phyloP scores from a whole-genome alignment of 345 rosid species.

The Hypericum perforatum region DNA sequence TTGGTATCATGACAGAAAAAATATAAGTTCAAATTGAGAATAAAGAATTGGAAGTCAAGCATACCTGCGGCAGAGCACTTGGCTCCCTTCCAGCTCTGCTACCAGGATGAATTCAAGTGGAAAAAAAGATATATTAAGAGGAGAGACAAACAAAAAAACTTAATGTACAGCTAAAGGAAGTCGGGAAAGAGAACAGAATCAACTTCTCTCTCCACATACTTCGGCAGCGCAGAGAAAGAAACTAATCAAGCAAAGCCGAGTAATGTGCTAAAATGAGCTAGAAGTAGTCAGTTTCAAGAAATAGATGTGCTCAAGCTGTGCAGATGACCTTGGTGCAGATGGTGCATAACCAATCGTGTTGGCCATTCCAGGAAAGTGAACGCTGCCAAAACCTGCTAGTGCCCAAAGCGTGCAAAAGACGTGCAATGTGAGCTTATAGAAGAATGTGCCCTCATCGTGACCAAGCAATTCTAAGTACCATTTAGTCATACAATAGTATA shows the following conservation, averaged over 20 bases:
- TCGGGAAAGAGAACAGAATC: background rate
- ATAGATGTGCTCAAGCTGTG: conserved; percentile 67
- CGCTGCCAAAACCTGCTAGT: conserved; percentile 97
- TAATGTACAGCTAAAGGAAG: conserved; percentile 6
- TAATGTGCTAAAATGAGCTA: conserved; percentile 29
- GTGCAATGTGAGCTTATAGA: conserved; percentile 83
- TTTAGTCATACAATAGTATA: conserved; percentile 10
- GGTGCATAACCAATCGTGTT: conserved; percentile 73
- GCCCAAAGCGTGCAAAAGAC: conserved; percentile 83
- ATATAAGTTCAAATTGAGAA: conserved; percentile 1
- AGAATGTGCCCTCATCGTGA: conserved; percentile 48
- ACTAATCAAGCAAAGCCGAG: conserved; percentile 17
- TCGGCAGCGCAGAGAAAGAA: conserved; percentile 25
- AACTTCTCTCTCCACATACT: conserved; percentile 28
- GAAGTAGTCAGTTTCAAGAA: conserved; percentile 30
- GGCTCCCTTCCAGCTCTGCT: conserved; percentile 32
- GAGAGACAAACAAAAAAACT: conserved; percentile 9
- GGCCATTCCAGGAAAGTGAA: conserved; percentile 80
- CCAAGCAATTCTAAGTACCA: conserved; percentile 29
- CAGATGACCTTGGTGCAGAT: conserved; percentile 92
- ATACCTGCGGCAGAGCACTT: conserved; percentile 38
- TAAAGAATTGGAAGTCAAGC: conserved; percentile 8
- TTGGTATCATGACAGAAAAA: background rate
- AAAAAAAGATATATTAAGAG: conserved; percentile 7
- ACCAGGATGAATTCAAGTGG: conserved; percentile 46